Evolutionary conservation across 495 filamentous ascomycete genomes (phyloP).

Genomic region (Mytilinidion resinicola): DNA sequence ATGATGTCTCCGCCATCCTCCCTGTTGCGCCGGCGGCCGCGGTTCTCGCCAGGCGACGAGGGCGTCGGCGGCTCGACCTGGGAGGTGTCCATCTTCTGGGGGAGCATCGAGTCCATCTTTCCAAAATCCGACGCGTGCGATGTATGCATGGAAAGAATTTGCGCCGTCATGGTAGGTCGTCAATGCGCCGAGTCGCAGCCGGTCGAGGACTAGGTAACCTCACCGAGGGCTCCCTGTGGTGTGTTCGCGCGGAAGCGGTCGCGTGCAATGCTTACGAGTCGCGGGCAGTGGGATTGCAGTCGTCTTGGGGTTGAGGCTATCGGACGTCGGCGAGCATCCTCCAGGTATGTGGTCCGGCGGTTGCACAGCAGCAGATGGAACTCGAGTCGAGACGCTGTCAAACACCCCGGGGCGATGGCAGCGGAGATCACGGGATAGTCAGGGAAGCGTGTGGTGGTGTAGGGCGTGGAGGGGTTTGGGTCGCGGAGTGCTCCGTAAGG

Average conservation of each 20-base stretch:
- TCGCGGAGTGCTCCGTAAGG: constrained; percentile 15
- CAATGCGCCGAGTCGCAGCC: background rate
- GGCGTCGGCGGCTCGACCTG: constrained; percentile 14
- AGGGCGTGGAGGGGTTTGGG: constrained; percentile 14
- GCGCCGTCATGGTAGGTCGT: constrained; percentile 25
- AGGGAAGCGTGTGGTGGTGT: background rate
- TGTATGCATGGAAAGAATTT: constrained; percentile 29
- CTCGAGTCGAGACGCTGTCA: background rate
- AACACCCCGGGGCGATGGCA: too few species aligned
- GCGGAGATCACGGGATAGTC: constrained; percentile 8
- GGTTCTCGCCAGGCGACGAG: constrained; percentile 19
- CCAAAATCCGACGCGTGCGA: constrained; percentile 27
- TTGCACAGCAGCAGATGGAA: constrained; percentile 6
- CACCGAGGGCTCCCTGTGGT: background rate
- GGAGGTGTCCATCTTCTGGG: constrained; percentile 21
- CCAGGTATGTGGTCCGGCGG: background rate
- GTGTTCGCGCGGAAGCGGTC: background rate
- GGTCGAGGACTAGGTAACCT: background rate
- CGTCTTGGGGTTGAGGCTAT: background rate
- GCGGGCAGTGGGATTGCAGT: too few species aligned
- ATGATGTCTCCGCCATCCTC: constrained; percentile 17
- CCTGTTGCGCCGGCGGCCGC: constrained; percentile 22
- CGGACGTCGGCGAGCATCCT: constrained; percentile 20
- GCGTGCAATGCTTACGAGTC: background rate
- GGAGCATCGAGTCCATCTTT: constrained; percentile 22